Base-by-base conservation (phyloP, 768 basidiomycete genomes). In the Lentinus brumalis region DNA sequence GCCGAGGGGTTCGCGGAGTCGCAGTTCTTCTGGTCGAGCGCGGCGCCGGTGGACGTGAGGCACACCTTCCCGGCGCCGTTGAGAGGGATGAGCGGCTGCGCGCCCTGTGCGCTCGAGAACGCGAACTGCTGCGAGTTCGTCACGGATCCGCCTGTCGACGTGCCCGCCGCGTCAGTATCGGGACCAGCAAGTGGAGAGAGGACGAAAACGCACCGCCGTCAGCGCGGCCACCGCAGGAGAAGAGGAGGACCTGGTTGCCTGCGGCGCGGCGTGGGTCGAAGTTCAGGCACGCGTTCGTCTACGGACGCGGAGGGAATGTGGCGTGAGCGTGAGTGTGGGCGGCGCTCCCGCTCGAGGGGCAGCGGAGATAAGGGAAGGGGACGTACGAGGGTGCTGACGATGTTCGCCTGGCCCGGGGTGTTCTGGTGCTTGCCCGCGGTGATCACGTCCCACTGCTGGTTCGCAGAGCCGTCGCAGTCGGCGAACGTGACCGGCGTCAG, bases 181-280 rank as follows among this genome's bases (percentile, higher is more conserved):
- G n/a, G n/a, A 26, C 21, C 21, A 26, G 21, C 21, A 26, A 26
- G 21, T 26, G 21, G 21, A 26, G 21, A 26, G 21, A 26, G 21
- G 21, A 26, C 21, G 21, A 26, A 26, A 2, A 26, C 21, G 21
- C 21, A 26, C 21, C 50, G 32, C 50, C 50, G 32, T 51, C 50
- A 14, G 50, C 50, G 32, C 50, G 50, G 15, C 50, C 50, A 12
- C 50, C 50, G 50, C 50, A 51, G 6, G 50, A 51, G 50, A 51
- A 51, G 50, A 31, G 21, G 50, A 51, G 21, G 50, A 51, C 50
- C 26, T 29, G 21, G 50, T 51, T 51, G 29, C 50, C 50, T 9
- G 50, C 29, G 5, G 50, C 50, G 31, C 50, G 50, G 26, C 50
- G 50, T 10, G 50, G 50, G 32, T 51, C 50, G 50, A 51, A 51